Evolutionary conservation across 2,329 filamentous ascomycete genomes (phyloP).

Genomic region (Aspergillus sp.): DNA sequence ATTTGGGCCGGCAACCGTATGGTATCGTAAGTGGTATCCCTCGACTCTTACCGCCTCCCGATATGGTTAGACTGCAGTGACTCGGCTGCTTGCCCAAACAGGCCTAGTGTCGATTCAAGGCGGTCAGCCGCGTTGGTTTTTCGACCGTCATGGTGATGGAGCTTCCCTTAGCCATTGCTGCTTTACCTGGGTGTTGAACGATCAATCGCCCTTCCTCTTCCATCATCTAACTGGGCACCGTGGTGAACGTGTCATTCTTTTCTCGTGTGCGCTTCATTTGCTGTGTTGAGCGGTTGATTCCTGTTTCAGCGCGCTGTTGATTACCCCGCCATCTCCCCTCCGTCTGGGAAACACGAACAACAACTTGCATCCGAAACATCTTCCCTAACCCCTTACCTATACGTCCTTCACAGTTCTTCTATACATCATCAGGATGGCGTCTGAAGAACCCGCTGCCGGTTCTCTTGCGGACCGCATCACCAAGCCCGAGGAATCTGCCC

Average conservation of each 20-base stretch:
- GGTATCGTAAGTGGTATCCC: background rate
- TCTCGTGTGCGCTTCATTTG: background rate
- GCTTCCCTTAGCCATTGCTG: background rate
- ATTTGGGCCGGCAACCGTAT: background rate
- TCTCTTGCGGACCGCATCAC: conserved; percentile 54
- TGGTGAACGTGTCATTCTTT: conserved; percentile 12
- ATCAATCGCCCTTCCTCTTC: background rate
- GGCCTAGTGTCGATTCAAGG: conserved; percentile 13
- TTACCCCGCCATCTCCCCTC: conserved; percentile 11
- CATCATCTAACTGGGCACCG: background rate
- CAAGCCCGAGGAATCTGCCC: conserved; percentile 37
- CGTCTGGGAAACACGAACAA: background rate
- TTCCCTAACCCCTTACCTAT: background rate
- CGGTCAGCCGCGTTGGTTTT: conserved; percentile 20
- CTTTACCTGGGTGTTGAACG: background rate
- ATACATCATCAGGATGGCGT: conserved; percentile 36
- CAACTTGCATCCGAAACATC: conserved; percentile 1
- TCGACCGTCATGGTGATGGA: conserved; percentile 15
- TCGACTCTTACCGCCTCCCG: conserved; percentile 18
- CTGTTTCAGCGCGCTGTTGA: background rate
- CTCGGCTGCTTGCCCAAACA: conserved; percentile 15
- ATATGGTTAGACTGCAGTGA: background rate
- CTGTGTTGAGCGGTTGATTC: conserved; percentile 2
- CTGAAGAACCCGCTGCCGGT: conserved; percentile 38
- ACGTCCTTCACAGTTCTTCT: conserved; percentile 4